Percentiles rank a stretch among this genome's conserved stretches.
Evolutionary conservation across 805 yeast genomes (phyloP).

Genomic region (Wickerhamiella occidentalis): DNA sequence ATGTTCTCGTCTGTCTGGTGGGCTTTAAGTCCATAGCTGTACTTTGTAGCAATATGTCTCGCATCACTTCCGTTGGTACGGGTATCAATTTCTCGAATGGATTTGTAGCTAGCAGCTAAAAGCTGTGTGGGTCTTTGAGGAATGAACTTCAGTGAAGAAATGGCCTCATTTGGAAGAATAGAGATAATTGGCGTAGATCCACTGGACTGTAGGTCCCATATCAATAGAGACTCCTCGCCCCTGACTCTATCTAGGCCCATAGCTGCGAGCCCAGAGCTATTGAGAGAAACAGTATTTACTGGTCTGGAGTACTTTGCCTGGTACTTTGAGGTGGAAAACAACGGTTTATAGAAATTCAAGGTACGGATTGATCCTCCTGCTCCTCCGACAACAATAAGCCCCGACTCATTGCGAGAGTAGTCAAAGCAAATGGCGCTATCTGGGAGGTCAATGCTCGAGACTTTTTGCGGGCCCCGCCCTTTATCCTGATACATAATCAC

Average conservation of each 20-base stretch:
- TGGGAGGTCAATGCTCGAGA: conserved; percentile 17
- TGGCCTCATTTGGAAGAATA: conserved; percentile 60
- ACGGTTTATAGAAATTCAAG: conserved; percentile 41
- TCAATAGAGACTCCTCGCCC: conserved; percentile 60
- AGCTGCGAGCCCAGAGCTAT: conserved; percentile 51
- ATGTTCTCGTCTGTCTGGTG: conserved; percentile 57
- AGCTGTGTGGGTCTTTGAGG: conserved; percentile 42
- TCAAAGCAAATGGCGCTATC: conserved; percentile 39
- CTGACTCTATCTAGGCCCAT: conserved; percentile 70
- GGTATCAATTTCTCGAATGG: conserved; percentile 60
- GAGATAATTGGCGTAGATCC: conserved; percentile 27
- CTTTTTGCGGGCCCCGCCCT: conserved; percentile 21
- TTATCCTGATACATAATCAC: conserved; percentile 38
- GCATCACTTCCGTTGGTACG: conserved; percentile 35
- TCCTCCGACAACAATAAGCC: conserved; percentile 55
- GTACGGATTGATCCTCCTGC: conserved; percentile 53
- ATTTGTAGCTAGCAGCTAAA: conserved; percentile 64
- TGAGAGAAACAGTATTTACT: conserved; percentile 64
- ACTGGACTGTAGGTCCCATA: conserved; percentile 52
- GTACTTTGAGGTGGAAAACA: conserved; percentile 32
- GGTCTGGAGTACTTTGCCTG: conserved; percentile 59
- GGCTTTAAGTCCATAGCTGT: conserved; percentile 52
- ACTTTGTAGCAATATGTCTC: conserved; percentile 63
- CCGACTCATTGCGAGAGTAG: conserved; percentile 29
- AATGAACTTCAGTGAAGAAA: conserved; percentile 55